A percentile compares a stretch with the other conserved stretches of the same genome.
phyloP scores from a whole-genome alignment of 2,329 filamentous ascomycete genomes.

The Colletotrichum gigasporum region DNA sequence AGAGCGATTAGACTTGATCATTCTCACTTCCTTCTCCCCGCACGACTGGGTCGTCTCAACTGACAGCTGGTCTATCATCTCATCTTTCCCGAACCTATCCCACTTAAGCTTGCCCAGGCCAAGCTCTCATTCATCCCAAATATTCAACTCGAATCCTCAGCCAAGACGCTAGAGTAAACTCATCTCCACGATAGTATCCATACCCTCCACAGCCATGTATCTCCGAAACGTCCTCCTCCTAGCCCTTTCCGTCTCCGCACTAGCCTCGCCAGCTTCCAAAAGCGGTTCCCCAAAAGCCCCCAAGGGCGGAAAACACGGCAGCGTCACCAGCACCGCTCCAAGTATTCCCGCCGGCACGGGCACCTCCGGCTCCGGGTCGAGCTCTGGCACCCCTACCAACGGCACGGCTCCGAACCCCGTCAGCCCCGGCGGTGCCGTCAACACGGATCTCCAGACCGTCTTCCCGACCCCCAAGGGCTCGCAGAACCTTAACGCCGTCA shows the following conservation, averaged over 20 bases:
- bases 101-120: neutral
- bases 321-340: neutral
- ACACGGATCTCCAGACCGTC: slow-evolving; percentile 8
- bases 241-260: slow-evolving; percentile 4
- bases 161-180: slow-evolving; percentile 2
- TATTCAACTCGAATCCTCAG: too few species aligned
- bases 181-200: neutral
- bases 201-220: neutral
- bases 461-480: slow-evolving; percentile 25
- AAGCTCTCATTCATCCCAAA: slow-evolving; percentile 7
- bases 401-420: slow-evolving; percentile 1
- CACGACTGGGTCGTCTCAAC: slow-evolving; percentile 19
- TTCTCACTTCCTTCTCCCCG: neutral
- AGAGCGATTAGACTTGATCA: neutral
- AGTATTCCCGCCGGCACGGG: neutral
- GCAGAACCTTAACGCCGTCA: slow-evolving; percentile 18
- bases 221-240: slow-evolving; percentile 24
- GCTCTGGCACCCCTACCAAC: neutral
- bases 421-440: neutral
- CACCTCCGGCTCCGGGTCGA: neutral
- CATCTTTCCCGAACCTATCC: neutral
- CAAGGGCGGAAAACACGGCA: slow-evolving; percentile 1
- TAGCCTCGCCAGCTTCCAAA: slow-evolving; percentile 15
- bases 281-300: neutral
- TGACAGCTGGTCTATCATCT: slow-evolving; percentile 24